Base-by-base conservation (phyloP, 768 basidiomycete species). In the Trametes punicea region DNA sequence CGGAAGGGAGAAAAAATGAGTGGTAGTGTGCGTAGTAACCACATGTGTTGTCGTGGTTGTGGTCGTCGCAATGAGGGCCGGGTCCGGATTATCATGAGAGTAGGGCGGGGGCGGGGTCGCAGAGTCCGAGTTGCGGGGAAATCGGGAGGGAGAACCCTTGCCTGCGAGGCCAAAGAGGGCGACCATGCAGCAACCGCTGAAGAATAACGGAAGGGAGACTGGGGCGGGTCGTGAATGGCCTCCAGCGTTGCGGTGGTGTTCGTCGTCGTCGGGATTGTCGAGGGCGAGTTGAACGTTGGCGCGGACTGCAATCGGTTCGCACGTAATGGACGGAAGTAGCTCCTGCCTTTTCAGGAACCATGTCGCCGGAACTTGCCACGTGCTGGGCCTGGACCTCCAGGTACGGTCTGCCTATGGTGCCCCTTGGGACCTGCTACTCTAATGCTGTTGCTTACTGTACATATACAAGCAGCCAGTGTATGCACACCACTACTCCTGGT, bases 1-100 rank as follows among this genome's bases (percentile, higher is more conserved):
- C 15, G 85, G 82, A 23, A 85, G 69, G 21, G 86, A 83, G 69
- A 88, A 82, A 70, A 88, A 82, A 69, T 82, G 83, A 21, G 81
- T 78, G 11, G 80, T 73, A 11, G 78, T 77, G 47, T 74, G 73
- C 11, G 78, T 77, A n/a, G 80, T 77, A 7, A 76, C 75, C 8
- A 77, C 74, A n/a, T 76, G 71, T 34, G 77, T 80, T 26, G 74
- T 77, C 25, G 78, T 80, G 46, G 78, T 78, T 25, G 77, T 78
- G n/a, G 66, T 65, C 33, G 73, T 78, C 44, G 58, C 64, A 46
- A 62, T 59, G 25, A 77, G 65, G 30, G 79, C 64, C 23, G 77
- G 54, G 46, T 74, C 65, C 29, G 75, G 70, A 31, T 73, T 56
- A 57, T 64, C 56, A 36, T 48, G 54, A 27, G 62, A 65, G 69